A percentile compares a stretch with the other conserved stretches of the same genome.
These are phyloP conservation scores for Microcera coccophila DNA, from an alignment of 2,329 filamentous ascomycete species.

Conservation along the genomic window DNA sequence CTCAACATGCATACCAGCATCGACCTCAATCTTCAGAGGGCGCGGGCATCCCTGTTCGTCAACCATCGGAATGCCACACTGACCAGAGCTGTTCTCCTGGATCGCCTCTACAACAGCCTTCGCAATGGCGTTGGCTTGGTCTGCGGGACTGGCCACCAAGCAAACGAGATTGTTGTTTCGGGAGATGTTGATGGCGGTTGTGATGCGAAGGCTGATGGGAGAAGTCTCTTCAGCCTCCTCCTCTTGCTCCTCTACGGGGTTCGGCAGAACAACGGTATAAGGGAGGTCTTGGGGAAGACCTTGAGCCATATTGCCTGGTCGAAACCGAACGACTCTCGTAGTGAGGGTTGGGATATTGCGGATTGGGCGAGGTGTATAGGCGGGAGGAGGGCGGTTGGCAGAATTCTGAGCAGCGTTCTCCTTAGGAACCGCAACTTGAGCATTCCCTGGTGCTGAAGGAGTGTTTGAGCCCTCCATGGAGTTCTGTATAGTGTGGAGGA, in stretches of 20 bases:
- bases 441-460: slow-evolving; percentile 9
- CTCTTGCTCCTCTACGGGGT: slow-evolving; percentile 8
- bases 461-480: slow-evolving; percentile 1
- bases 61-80: slow-evolving; percentile 43
- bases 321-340: slow-evolving; percentile 15
- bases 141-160: slow-evolving; percentile 36
- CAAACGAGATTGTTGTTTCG: slow-evolving; percentile 49
- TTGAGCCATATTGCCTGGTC: slow-evolving; percentile 3
- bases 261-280: slow-evolving; percentile 7
- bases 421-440: slow-evolving; percentile 18
- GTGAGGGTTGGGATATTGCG: slow-evolving; percentile 14
- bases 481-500: neutral
- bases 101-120: slow-evolving; percentile 44
- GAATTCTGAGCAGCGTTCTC: slow-evolving; percentile 8
- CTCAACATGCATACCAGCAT: slow-evolving; percentile 43
- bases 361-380: slow-evolving; percentile 25
- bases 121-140: slow-evolving; percentile 41
- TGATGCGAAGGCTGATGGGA: slow-evolving; percentile 46
- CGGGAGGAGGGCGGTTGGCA: slow-evolving; percentile 26
- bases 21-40: slow-evolving; percentile 41
- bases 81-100: slow-evolving; percentile 37
- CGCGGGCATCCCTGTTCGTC: slow-evolving; percentile 42
- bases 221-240: slow-evolving; percentile 28
- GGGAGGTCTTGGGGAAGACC: slow-evolving; percentile 5
- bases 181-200: slow-evolving; percentile 43